Evolutionary conservation across 2,329 filamentous ascomycete genomes (phyloP).

Genomic region (Xylariaceae sp.): DNA sequence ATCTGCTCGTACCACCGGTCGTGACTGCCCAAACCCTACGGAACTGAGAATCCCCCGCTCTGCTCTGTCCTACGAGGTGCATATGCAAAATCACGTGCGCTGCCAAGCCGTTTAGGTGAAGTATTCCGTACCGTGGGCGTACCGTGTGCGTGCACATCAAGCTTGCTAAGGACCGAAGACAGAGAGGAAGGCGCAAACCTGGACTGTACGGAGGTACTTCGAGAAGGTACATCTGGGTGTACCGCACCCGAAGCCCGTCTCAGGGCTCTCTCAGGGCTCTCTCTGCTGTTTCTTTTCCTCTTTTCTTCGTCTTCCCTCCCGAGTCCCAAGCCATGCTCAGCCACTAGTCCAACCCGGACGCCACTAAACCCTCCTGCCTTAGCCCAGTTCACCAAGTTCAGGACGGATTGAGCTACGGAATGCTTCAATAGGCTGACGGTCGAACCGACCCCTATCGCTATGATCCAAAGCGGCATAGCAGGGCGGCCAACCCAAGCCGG

Average conservation of each 20-base stretch:
- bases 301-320: too few species aligned
- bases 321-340: not conserved
- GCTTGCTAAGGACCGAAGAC: too few species aligned
- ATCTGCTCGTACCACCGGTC: not conserved
- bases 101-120: not conserved
- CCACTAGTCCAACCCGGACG: not conserved
- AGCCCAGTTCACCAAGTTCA: too few species aligned
- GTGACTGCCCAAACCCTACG: too few species aligned
- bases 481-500: too few species aligned
- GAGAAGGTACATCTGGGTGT: not conserved
- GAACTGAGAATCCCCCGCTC: too few species aligned
- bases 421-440: not conserved
- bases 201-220: not conserved
- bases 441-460: not conserved
- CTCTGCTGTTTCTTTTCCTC: not conserved
- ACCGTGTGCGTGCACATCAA: too few species aligned
- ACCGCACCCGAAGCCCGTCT: not conserved
- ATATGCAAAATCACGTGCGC: not conserved
- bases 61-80: not conserved
- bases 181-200: too few species aligned
- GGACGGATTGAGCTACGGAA: too few species aligned
- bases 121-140: not conserved
- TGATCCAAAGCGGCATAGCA: too few species aligned
- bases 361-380: not conserved
- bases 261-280: not conserved